Evolutionary conservation across 2,329 filamentous ascomycete species (phyloP).

Genomic region (Pseudofabraea citricarpa): DNA sequence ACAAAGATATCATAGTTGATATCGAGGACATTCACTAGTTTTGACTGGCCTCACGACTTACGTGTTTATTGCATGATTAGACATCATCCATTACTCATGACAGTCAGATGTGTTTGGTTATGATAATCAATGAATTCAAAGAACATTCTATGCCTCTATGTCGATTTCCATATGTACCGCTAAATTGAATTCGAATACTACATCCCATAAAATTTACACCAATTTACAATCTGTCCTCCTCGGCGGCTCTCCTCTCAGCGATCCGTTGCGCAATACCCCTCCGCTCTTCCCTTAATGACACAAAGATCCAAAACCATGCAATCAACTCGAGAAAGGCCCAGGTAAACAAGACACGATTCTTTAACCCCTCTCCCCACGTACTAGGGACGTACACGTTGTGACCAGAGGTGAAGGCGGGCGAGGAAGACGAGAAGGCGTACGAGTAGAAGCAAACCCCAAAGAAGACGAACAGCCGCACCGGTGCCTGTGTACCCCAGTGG

Average conservation of each 20-base stretch:
- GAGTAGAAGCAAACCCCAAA: conserved; percentile 59
- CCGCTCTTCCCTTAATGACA: conserved; percentile 63
- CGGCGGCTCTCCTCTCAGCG: conserved; percentile 26
- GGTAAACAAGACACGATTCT: conserved; percentile 80
- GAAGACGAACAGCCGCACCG: conserved; percentile 60
- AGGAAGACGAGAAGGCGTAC: conserved; percentile 53
- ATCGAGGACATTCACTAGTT: too few relatives aligned
- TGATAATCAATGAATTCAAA: too few relatives aligned
- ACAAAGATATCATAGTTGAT: not conserved
- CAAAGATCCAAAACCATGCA: conserved; percentile 82
- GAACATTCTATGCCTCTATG: too few relatives aligned
- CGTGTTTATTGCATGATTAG: too few relatives aligned
- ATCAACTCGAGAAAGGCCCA: conserved; percentile 81
- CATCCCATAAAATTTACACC: too few relatives aligned
- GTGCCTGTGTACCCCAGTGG: conserved; percentile 63
- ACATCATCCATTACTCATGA: too few relatives aligned
- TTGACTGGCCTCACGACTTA: too few relatives aligned
- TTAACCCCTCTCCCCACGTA: conserved; percentile 61
- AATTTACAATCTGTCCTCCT: conserved; percentile 28
- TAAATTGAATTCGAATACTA: too few relatives aligned
- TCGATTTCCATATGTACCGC: too few relatives aligned
- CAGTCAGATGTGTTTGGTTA: too few relatives aligned
- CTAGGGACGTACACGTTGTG: conserved; percentile 32
- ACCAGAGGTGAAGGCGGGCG: conserved; percentile 39
- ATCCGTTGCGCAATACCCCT: conserved; percentile 29